Conservation (phyloP, 257 asterid species). For the Buddleja alternifolia region DNA sequence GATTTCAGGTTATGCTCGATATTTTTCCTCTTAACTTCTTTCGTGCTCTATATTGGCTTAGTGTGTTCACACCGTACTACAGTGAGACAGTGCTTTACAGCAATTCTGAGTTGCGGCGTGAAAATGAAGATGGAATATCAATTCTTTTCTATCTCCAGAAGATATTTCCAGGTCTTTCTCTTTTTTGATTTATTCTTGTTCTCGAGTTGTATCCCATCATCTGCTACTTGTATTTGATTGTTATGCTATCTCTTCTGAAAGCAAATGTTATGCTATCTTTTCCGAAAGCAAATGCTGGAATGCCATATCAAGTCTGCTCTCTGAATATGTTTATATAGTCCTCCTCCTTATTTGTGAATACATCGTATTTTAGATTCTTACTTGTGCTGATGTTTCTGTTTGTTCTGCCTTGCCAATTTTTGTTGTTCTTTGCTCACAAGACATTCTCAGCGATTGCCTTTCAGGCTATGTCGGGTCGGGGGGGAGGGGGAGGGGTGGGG, state of each 20-base stretch:
- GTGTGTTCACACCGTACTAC: conserved; percentile 99
- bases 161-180: conserved; percentile 82
- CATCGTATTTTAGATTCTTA: too few species aligned
- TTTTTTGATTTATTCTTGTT: conserved; percentile 15
- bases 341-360: conserved; percentile 1
- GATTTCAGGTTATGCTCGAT: conserved; percentile 19
- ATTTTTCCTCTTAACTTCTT: conserved; percentile 32
- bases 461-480: not conserved
- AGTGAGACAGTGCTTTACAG: conserved; percentile 98
- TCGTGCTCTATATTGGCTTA: conserved; percentile 38
- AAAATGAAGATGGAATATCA: conserved; percentile 99
- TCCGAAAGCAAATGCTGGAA: conserved; percentile 11
- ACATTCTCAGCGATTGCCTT: not conserved
- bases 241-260: conserved; percentile 24
- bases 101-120: conserved; percentile 82
- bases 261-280: conserved; percentile 20
- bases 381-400: not conserved
- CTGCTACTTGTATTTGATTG: conserved; percentile 22
- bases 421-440: not conserved
- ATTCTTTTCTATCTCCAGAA: conserved; percentile 92
- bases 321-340: not conserved
- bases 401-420: not conserved
- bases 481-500: too few species aligned
- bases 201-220: conserved; percentile 5
- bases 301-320: not conserved